phyloP scores from a whole-genome alignment of 176 grass and related monocot genomes.

The Oryza meyeriana region DNA sequence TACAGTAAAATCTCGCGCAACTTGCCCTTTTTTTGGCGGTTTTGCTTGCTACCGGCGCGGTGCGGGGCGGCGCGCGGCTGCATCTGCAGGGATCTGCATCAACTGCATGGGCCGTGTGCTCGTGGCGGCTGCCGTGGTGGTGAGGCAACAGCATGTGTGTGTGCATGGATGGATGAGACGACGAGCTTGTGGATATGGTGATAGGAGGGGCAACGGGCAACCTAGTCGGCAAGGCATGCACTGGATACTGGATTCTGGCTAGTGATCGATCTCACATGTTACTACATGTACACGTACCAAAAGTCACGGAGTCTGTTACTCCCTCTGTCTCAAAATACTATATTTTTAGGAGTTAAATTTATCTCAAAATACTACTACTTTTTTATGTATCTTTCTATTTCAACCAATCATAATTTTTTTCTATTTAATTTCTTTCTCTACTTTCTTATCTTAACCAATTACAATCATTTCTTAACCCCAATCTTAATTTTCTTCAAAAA shows the following conservation, averaged over 20 bases:
- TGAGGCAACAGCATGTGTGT: background rate
- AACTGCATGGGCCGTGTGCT: background rate
- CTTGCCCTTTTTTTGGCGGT: background rate
- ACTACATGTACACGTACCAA: background rate
- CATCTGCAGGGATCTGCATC: too few relatives aligned
- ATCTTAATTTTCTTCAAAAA: too few relatives aligned
- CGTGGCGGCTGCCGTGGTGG: constrained; percentile 4
- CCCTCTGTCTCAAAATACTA: too few relatives aligned
- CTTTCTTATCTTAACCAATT: too few relatives aligned
- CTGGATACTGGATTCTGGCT: background rate
- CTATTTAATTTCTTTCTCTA: too few relatives aligned
- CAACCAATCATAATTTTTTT: too few relatives aligned
- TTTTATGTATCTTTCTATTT: too few relatives aligned
- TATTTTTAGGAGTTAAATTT: too few relatives aligned
- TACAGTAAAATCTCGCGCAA: background rate
- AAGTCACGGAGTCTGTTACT: too few relatives aligned
- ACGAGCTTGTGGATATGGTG: background rate
- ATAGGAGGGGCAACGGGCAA: background rate
- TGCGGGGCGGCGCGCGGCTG: background rate
- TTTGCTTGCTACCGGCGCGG: background rate
- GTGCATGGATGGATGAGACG: background rate
- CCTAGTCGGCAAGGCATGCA: background rate
- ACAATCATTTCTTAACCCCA: too few relatives aligned
- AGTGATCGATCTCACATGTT: background rate
- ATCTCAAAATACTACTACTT: too few relatives aligned